Evolutionary conservation across 2,329 filamentous ascomycete genomes (phyloP), one percentile per base, ranked within the genome.

Genomic region (Plectosphaerella plurivora): DNA sequence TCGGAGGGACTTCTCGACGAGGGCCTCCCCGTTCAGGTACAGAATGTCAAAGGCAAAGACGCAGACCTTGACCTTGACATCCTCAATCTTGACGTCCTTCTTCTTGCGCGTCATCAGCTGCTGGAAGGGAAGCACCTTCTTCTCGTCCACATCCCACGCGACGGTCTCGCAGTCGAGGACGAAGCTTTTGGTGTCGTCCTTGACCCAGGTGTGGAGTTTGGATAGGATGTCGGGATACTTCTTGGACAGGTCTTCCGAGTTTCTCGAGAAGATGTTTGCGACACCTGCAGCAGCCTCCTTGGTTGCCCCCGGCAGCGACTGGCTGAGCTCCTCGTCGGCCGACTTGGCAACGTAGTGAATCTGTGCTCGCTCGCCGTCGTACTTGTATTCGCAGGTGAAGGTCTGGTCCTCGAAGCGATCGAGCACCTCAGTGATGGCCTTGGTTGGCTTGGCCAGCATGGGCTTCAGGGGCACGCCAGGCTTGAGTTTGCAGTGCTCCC

Each of bases 331-430:
- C 54, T 88, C 75, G 2, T 83, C 75, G 10, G 89, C 82, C 56
- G 93, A 88, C 56, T 91, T 89, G 5, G 92, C 87, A 33, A 97
- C 91, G 60, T 96, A 99, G 67, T 99, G 94, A 49, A 99, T 97
- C 67, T 99, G 94, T n/a, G 94, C 94, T 65, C 94, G 82, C 70
- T 99, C 94, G 47, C 94, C 94, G 63, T 99, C 94, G 65, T 99
- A 99, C 70, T 99, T 99, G 78, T 96, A 99, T 68, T 99, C 94
- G 72, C 94, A 99, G 1, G 94, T 97, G 64, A 99, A 99, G 24
- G 87, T 88, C 65, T 96, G 94, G 57, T 89, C 86, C 66, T 97
- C 94, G 59, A 99, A 99, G 5, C 94, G 89, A 69, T 99, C 93
- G 11, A 99, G 79, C 0, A 99, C 94, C 71, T 99, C 94, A 1